phyloP scores from a whole-genome alignment of 1,139 yeast species.

The Scheffersomyces segobiensis region DNA sequence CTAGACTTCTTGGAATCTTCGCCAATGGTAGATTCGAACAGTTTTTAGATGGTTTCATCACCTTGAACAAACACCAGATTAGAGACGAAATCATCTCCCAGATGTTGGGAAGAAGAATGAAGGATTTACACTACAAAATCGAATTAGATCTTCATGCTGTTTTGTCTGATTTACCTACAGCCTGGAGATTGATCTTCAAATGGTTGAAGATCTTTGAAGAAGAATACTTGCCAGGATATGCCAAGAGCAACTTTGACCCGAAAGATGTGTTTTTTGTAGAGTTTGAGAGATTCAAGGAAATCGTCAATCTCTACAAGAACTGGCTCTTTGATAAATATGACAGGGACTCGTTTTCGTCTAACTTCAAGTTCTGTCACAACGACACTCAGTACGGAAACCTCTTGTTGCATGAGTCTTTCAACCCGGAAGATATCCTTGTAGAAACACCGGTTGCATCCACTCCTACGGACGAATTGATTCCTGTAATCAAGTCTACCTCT shows the following conservation, averaged over 20 bases:
- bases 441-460: slow-evolving; percentile 19
- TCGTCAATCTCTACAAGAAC: slow-evolving; percentile 50
- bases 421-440: slow-evolving; percentile 37
- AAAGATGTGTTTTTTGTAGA: slow-evolving; percentile 48
- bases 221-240: slow-evolving; percentile 31
- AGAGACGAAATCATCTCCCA: slow-evolving; percentile 75
- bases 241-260: slow-evolving; percentile 28
- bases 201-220: slow-evolving; percentile 66
- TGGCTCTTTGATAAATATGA: slow-evolving; percentile 66
- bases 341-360: slow-evolving; percentile 40
- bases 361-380: slow-evolving; percentile 83
- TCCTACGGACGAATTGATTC: slow-evolving; percentile 16
- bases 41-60: slow-evolving; percentile 76
- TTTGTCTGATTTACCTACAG: slow-evolving; percentile 45
- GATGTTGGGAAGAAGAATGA: slow-evolving; percentile 94
- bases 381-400: slow-evolving; percentile 96
- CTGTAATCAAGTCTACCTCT: slow-evolving; percentile 23
- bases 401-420: slow-evolving; percentile 47
- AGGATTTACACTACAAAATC: slow-evolving; percentile 84
- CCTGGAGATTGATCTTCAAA: slow-evolving; percentile 69
- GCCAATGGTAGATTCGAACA: slow-evolving; percentile 92
- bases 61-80: slow-evolving; percentile 71
- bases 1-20: slow-evolving; percentile 84
- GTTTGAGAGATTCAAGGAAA: slow-evolving; percentile 49
- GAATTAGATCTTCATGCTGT: slow-evolving; percentile 54